phyloP scores from a whole-genome alignment of 768 basidiomycete genomes.

The Auriscalpium microsporum region DNA sequence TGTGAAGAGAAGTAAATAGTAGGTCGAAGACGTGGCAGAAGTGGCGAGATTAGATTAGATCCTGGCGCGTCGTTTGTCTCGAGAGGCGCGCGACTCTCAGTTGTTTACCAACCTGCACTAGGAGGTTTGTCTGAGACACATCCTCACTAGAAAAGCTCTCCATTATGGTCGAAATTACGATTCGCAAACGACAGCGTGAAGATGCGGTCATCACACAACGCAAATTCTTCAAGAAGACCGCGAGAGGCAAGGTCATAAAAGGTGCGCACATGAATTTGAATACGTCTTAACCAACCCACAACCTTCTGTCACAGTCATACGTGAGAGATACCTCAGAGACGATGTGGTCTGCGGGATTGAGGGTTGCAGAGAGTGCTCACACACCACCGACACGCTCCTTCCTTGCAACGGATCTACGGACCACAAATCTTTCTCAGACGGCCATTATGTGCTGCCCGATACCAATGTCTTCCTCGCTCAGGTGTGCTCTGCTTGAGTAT shows the following conservation, averaged over 20 bases:
- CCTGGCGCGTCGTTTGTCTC: not conserved
- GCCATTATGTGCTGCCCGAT: conserved; percentile 84
- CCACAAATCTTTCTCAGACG: conserved; percentile 50
- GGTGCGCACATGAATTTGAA: conserved; percentile 35
- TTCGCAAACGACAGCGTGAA: conserved; percentile 59
- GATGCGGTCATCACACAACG: conserved; percentile 75
- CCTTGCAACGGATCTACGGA: conserved; percentile 49
- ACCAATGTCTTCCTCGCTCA: conserved; percentile 93
- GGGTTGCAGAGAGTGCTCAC: conserved; percentile 55
- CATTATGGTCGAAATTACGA: conserved; percentile 52
- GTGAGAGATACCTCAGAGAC: conserved; percentile 89
- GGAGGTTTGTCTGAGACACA: too few relatives aligned
- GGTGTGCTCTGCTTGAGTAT: conserved; percentile 31
- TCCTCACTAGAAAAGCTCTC: not conserved
- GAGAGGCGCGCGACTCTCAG: not conserved
- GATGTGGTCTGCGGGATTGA: conserved; percentile 85
- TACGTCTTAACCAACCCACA: not conserved
- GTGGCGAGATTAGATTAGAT: conserved; percentile 9
- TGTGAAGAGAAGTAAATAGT: too few relatives aligned
- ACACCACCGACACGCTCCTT: conserved; percentile 34
- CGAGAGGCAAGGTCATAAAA: conserved; percentile 88
- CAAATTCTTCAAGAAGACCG: conserved; percentile 96
- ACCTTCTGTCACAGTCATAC: conserved; percentile 42
- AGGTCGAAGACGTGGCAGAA: not conserved
- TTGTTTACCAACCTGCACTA: too few relatives aligned